Base-by-base conservation (phyloP, 306 rosid species). In the Oemleria cerasiformis region DNA sequence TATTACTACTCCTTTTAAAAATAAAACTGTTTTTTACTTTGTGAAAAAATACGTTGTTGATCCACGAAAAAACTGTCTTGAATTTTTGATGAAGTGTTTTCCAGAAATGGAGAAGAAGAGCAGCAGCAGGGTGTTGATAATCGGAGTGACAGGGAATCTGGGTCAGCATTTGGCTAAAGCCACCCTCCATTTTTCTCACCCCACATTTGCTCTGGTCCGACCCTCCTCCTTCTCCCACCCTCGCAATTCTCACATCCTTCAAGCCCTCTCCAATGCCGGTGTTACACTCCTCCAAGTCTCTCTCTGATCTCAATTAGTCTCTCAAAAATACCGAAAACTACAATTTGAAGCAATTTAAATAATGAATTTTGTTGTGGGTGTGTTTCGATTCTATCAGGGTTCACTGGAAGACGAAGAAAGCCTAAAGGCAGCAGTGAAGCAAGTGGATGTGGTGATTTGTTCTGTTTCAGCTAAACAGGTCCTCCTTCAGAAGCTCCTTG, bases 361-460 rank as follows among this genome's bases (percentile, higher is more conserved):
- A 41, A 41, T 7, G 0, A 20, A 45, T 3, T 50, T 50, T 17
- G 8, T 5, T 50, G 1, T 9, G 4, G 45, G 3, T 67, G 41
- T 3, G 58, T 25, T 25, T 25, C 30, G 30, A 25, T 25, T 25
- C 30, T 25, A 25, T 61, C 62, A 84, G 86, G 97, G 97, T 65
- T 89, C 94, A 11, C 84, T 92, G 34, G 76, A 86, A 39, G 98
- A 92, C 40, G 95, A 88, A 82, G 78, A 78, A 17, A 82, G 90
- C 75, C 81, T 92, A 19, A n/a, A 75, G 41, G 84, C 85, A 45
- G 92, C 96, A 5, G 78, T 88, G 10, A 85, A 79, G 73, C 84
- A 76, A 60, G 98, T 92, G n/a, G 98, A 92, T 71, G 96, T 88
- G 34, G 91, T 92, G 0, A 84, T 92, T 66, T 92, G 83, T 45